Percentiles rank a stretch among this genome's conserved stretches.
These are phyloP conservation scores for Xylaria palmicola DNA, from an alignment of 495 filamentous ascomycete genomes.

Conservation along the genomic window DNA sequence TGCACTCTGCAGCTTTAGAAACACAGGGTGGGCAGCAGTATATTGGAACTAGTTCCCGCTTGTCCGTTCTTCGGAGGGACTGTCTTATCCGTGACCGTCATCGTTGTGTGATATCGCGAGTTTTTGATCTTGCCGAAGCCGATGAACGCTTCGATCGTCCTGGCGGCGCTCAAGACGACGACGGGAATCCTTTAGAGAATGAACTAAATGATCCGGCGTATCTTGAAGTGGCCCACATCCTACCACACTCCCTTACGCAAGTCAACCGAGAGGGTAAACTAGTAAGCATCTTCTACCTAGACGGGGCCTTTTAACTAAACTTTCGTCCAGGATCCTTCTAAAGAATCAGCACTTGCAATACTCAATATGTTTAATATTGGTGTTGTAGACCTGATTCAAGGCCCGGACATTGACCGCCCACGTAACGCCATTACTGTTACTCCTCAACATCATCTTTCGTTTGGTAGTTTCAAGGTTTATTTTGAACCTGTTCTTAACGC, in stretches of 20 bases:
- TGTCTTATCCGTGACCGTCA: conserved; percentile 28
- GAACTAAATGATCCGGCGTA: not conserved
- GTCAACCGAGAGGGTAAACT: not conserved
- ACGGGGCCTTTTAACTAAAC: no score
- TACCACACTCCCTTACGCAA: conserved; percentile 1
- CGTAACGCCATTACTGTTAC: conserved; percentile 18
- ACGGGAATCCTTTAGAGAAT: not conserved
- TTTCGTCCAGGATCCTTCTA: conserved; percentile 7
- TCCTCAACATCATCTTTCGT: not conserved
- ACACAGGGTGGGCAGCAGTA: conserved; percentile 19
- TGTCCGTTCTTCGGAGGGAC: conserved; percentile 22
- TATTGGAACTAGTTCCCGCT: conserved; percentile 15
- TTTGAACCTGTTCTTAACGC: conserved; percentile 13
- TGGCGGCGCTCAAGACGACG: not conserved
- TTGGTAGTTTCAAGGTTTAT: conserved; percentile 20
- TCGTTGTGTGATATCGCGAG: conserved; percentile 26
- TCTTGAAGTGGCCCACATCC: conserved; percentile 10
- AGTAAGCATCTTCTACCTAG: not conserved
- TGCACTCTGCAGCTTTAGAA: conserved; percentile 16
- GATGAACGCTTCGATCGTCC: not conserved
- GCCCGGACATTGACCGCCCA: conserved; percentile 19
- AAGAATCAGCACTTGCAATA: conserved; percentile 9
- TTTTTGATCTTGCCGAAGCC: conserved; percentile 24
- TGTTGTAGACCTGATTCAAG: conserved; percentile 17
- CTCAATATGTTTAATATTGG: conserved; percentile 19